phyloP scores from a whole-genome alignment of 257 asterid genomes.

The Solanum sejunctum region DNA sequence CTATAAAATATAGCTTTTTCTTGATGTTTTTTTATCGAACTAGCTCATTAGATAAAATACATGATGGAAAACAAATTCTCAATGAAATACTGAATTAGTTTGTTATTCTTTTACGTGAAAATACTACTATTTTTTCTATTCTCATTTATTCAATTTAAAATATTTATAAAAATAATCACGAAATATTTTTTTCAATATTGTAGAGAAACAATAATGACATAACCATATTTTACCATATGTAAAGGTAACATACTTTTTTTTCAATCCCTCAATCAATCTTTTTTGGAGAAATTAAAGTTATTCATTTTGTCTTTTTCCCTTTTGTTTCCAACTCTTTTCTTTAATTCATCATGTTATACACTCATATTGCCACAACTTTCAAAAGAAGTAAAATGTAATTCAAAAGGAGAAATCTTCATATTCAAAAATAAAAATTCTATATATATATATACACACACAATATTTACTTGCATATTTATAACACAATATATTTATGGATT shows the following conservation, averaged over 20 bases:
- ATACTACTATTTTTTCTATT: neutral
- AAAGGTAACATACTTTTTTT: conserved; percentile 49
- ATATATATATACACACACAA: too few species aligned
- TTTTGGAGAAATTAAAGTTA: conserved; percentile 29
- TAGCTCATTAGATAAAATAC: neutral
- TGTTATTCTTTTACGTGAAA: too few species aligned
- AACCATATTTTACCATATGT: conserved; percentile 57
- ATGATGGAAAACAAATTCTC: neutral
- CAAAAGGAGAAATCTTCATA: neutral
- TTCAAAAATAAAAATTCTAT: neutral
- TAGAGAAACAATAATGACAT: conserved; percentile 48
- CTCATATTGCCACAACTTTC: too few species aligned
- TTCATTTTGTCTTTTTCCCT: conserved; percentile 10
- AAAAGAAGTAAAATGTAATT: neutral
- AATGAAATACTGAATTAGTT: too few species aligned
- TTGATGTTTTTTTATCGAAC: neutral
- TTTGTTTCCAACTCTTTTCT: neutral
- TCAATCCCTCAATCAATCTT: conserved; percentile 16
- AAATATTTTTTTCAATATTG: neutral
- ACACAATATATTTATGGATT: too few species aligned
- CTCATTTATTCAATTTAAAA: neutral
- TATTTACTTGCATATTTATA: neutral
- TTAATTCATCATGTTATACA: neutral
- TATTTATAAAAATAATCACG: too few species aligned
- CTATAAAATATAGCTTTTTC: too few species aligned